Conservation (phyloP, 352 stramenopile genomes). For the Phytophthora tubulina region DNA sequence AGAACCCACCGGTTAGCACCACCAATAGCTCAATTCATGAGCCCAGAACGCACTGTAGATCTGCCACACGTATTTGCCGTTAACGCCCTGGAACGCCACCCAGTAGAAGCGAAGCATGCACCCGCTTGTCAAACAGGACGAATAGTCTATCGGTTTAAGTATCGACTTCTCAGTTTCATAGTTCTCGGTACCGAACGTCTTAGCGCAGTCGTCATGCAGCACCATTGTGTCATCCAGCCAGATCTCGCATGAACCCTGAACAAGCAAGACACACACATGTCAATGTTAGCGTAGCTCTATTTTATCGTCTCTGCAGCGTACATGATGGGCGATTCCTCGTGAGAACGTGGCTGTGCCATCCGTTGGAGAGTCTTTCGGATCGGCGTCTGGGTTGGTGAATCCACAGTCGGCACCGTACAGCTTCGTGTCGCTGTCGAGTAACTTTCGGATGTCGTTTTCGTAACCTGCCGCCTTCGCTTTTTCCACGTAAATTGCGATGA, state of each 20-base stretch:
- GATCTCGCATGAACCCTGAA: constrained; percentile 32
- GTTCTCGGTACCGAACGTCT: constrained; percentile 17
- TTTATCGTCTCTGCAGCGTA: not conserved
- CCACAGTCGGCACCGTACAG: constrained; percentile 42
- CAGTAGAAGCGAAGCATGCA: constrained; percentile 48
- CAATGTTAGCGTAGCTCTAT: not conserved
- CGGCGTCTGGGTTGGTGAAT: constrained; percentile 37
- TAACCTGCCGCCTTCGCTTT: constrained; percentile 21
- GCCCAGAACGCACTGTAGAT: constrained; percentile 37
- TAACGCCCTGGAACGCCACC: constrained; percentile 33
- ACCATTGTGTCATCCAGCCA: constrained; percentile 24
- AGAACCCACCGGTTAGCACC: not conserved
- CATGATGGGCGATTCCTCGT: constrained; percentile 19
- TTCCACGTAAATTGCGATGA: constrained; percentile 36
- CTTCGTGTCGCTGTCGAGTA: constrained; percentile 31
- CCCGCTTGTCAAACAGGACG: constrained; percentile 18
- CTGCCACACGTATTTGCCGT: constrained; percentile 37
- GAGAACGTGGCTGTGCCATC: constrained; percentile 29
- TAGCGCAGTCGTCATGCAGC: constrained; percentile 34
- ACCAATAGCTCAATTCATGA: not conserved
- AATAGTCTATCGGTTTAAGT: constrained; percentile 39
- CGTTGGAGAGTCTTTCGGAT: constrained; percentile 26
- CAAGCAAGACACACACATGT: not conserved
- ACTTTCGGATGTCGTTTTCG: constrained; percentile 32
- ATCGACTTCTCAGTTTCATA: constrained; percentile 36